Conservation (phyloP, 768 basidiomycete species). For the Multifurca ochricompacta region DNA sequence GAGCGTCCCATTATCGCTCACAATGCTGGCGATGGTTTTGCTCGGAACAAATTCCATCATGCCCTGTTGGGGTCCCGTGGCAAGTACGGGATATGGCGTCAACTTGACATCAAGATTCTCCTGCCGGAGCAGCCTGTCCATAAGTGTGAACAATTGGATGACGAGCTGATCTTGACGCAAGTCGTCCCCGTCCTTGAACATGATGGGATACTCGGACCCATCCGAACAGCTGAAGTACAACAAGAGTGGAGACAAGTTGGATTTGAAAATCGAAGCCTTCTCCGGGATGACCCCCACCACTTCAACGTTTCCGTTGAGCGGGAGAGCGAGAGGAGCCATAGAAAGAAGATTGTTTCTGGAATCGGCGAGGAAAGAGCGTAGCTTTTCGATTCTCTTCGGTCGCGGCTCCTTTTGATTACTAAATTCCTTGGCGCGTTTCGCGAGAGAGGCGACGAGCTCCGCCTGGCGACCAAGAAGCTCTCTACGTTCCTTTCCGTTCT, state of each 20-base stretch:
- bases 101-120: conserved; percentile 93
- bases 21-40: conserved; percentile 91
- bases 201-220: conserved; percentile 83
- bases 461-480: conserved; percentile 90
- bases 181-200: conserved; percentile 99
- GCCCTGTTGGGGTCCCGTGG: conserved; percentile 85
- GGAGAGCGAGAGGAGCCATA: conserved; percentile 78
- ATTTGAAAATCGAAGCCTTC: conserved; percentile 95
- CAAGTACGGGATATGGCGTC: conserved; percentile 86
- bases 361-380: conserved; percentile 78
- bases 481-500: conserved; percentile 73
- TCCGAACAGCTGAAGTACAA: conserved; percentile 85
- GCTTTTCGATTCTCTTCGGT: conserved; percentile 95
- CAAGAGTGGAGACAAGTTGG: conserved; percentile 86
- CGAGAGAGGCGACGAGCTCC: conserved; percentile 78
- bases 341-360: conserved; percentile 76
- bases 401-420: conserved; percentile 87
- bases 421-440: conserved; percentile 79
- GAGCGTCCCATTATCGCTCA: conserved; percentile 83
- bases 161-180: conserved; percentile 98
- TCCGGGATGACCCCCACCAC: conserved; percentile 85
- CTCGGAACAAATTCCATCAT: conserved; percentile 96
- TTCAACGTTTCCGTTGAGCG: conserved; percentile 80
- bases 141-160: conserved; percentile 95
- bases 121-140: conserved; percentile 89